These are phyloP conservation scores for Candida pseudoviswanathii DNA, from an alignment of 1,139 yeast species.

Conservation along the genomic window DNA sequence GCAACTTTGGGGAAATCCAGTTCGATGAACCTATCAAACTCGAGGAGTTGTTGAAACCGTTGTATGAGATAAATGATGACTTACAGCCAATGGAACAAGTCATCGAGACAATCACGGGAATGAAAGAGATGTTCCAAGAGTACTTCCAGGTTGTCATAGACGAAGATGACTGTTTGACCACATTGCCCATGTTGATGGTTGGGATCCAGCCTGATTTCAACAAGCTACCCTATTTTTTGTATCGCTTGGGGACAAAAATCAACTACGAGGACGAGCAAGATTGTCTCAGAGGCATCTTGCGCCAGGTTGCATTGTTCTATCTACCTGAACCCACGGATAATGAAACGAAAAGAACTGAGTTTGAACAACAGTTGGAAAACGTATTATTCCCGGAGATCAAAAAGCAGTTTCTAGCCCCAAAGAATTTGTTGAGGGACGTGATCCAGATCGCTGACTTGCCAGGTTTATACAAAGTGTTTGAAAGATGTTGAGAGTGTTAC, in stretches of 20 bases:
- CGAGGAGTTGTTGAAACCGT: slow-evolving; percentile 28
- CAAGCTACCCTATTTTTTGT: slow-evolving; percentile 69
- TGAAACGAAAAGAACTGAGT: slow-evolving; percentile 19
- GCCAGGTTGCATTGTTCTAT: slow-evolving; percentile 72
- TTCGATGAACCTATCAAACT: slow-evolving; percentile 43
- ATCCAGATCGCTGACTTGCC: slow-evolving; percentile 91
- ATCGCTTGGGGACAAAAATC: slow-evolving; percentile 58
- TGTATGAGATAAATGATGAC: slow-evolving; percentile 18
- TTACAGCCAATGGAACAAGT: slow-evolving; percentile 22
- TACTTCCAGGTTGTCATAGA: slow-evolving; percentile 63
- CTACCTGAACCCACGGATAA: slow-evolving; percentile 59
- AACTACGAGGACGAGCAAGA: slow-evolving; percentile 66
- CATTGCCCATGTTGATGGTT: slow-evolving; percentile 70
- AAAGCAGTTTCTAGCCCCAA: slow-evolving; percentile 66
- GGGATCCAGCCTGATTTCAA: slow-evolving; percentile 62
- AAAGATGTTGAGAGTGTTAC: slow-evolving; percentile 60
- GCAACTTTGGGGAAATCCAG: slow-evolving; percentile 72
- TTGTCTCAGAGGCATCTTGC: slow-evolving; percentile 66
- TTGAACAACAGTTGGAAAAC: slow-evolving; percentile 51
- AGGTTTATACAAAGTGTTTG: slow-evolving; percentile 88
- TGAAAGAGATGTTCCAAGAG: slow-evolving; percentile 79
- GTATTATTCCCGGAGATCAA: slow-evolving; percentile 68
- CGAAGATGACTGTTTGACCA: slow-evolving; percentile 31
- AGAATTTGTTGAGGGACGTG: slow-evolving; percentile 51
- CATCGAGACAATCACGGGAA: slow-evolving; percentile 35